Base-by-base conservation (phyloP, 495 filamentous ascomycete species). In the Daldinia concentrica region DNA sequence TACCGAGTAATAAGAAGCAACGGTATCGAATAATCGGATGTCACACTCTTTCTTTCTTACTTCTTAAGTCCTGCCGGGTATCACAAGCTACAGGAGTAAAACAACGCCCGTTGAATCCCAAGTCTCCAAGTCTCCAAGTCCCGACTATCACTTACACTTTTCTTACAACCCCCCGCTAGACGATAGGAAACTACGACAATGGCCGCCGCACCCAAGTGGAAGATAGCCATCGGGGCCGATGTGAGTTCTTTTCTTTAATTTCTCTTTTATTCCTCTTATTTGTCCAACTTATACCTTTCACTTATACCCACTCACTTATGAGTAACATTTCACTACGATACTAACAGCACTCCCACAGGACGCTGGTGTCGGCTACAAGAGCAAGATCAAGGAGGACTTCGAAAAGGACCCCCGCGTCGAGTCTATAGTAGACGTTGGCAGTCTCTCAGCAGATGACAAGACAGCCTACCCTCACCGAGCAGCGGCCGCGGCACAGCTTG, bases 391-490 rank as follows among this genome's bases (percentile, higher is more conserved):
- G 77, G 83, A 84, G 32, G 87, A 90, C 77, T 88, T 96, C 62
- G 84, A 89, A 64, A 83, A 86, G 41, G 85, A 90, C 81, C 84
- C 89, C 2, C 86, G 87, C 60, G 91, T 96, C 75, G 82, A 81
- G 45, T 87, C 85, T 69, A 85, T 96, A 52, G 82, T 84, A 64
- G 92, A 95, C 72, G 91, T 93, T 65, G 83, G 87, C 73, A 83
- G 85, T 29, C 72, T 75, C 51, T 72, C 71, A 14, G 71, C 84
- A 48, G 79, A 83, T 55, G 92, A 95, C 85, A 93, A 92, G 78
- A 95, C 91, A 9, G 91, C 92, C 43, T 96, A 96, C 78, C 92
- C 93, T 3, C 90, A 93, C 82, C 85, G 91, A 59, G 92, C 92
- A 56, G 90, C 92, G 34, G 85, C 85, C 56, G 91, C 91, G 11